A percentile compares a stretch with the other conserved stretches of the same genome.
Evolutionary conservation across 2,329 filamentous ascomycete genomes (phyloP).

Genomic region (Ceratocystis cubensis): DNA sequence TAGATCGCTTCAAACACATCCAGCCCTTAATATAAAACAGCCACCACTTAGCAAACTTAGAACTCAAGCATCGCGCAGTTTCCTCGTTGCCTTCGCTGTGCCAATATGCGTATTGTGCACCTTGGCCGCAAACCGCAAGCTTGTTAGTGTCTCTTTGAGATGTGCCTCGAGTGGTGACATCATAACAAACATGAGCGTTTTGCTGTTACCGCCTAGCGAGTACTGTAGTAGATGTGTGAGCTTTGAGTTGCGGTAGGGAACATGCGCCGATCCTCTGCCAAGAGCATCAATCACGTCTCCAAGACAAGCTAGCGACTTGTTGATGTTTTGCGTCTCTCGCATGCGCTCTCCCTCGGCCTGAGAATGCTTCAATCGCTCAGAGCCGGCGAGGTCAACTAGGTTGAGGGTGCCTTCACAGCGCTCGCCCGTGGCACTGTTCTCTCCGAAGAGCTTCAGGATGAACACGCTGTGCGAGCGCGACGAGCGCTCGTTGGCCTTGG

Average conservation of each 20-base stretch:
- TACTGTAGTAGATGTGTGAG: slow-evolving; percentile 92
- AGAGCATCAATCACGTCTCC: slow-evolving; percentile 91
- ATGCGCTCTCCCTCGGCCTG: slow-evolving; percentile 75
- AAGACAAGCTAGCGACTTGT: slow-evolving; percentile 81
- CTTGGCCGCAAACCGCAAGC: slow-evolving; percentile 91
- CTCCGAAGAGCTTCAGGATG: slow-evolving; percentile 65
- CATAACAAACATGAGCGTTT: slow-evolving; percentile 99
- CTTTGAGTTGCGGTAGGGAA: slow-evolving; percentile 95
- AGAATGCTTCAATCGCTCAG: slow-evolving; percentile 78
- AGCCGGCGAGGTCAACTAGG: slow-evolving; percentile 87
- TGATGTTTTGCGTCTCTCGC: slow-evolving; percentile 95
- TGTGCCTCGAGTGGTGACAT: slow-evolving; percentile 84
- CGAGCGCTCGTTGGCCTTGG: slow-evolving; percentile 92
- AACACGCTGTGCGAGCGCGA: slow-evolving; percentile 94
- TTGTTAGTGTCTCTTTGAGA: slow-evolving; percentile 83
- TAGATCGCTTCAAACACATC: background rate
- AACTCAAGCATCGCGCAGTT: slow-evolving; percentile 29
- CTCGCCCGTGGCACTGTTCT: slow-evolving; percentile 65
- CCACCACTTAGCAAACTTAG: background rate
- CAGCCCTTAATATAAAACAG: background rate
- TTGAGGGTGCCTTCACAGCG: slow-evolving; percentile 88
- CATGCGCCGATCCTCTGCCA: slow-evolving; percentile 69
- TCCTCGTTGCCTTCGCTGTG: slow-evolving; percentile 65
- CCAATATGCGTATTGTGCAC: slow-evolving; percentile 87
- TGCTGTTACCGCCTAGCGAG: slow-evolving; percentile 85